Evolutionary conservation across 352 stramenopile genomes (phyloP).

Genomic region (Pythium volutum): DNA sequence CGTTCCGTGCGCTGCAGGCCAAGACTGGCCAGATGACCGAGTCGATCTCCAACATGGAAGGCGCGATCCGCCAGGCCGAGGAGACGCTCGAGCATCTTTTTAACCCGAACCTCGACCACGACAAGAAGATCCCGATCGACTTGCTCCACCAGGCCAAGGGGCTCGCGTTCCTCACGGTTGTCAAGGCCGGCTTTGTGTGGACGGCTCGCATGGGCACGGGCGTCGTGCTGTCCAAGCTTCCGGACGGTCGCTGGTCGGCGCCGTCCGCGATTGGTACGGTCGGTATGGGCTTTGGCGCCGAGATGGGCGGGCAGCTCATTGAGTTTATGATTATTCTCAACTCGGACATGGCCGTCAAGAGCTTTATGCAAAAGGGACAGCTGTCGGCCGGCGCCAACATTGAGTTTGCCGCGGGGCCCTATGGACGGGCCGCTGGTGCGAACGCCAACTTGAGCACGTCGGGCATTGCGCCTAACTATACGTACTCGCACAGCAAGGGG

Average conservation of each 20-base stretch:
- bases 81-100: conserved; percentile 92
- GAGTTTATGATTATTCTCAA: conserved; percentile 93
- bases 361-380: conserved; percentile 83
- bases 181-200: conserved; percentile 89
- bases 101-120: conserved; percentile 79
- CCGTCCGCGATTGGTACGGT: conserved; percentile 93
- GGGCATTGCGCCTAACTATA: conserved; percentile 84
- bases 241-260: conserved; percentile 93
- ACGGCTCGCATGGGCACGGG: conserved; percentile 86
- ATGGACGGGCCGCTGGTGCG: conserved; percentile 69
- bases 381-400: conserved; percentile 81
- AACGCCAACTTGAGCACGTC: conserved; percentile 76
- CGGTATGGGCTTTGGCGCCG: conserved; percentile 84
- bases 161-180: conserved; percentile 90
- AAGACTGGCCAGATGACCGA: conserved; percentile 47
- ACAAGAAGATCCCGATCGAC: conserved; percentile 88
- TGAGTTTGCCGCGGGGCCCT: conserved; percentile 78
- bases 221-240: conserved; percentile 92
- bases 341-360: conserved; percentile 91
- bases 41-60: conserved; percentile 88
- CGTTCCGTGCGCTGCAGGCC: conserved; percentile 20
- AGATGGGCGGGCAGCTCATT: conserved; percentile 79
- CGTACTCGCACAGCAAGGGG: conserved; percentile 86
- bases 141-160: conserved; percentile 89
- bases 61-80: conserved; percentile 86